phyloP scores from a whole-genome alignment of 495 filamentous ascomycete species.

The Tirmania nivea region DNA sequence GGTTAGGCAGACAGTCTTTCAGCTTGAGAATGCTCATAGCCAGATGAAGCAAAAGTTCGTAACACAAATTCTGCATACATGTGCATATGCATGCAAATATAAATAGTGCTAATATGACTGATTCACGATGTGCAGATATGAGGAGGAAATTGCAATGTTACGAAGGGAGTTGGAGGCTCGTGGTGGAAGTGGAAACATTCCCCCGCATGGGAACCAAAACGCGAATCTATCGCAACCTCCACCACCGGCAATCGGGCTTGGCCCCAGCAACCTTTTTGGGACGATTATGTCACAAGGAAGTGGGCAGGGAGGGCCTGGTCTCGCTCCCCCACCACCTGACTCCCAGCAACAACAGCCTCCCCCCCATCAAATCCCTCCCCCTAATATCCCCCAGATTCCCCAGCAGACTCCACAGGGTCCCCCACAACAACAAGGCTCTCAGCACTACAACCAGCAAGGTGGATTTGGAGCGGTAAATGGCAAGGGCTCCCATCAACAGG shows the following conservation, averaged over 20 bases:
- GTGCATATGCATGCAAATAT: too few relatives aligned
- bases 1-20: slow-evolving; percentile 73
- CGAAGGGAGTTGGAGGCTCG: slow-evolving; percentile 75
- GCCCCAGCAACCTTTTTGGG: slow-evolving; percentile 75
- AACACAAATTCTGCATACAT: neutral
- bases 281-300: slow-evolving; percentile 86
- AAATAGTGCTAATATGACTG: too few relatives aligned
- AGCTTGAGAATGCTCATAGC: slow-evolving; percentile 69
- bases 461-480: neutral
- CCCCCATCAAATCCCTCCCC: slow-evolving; percentile 24
- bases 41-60: slow-evolving; percentile 74
- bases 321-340: slow-evolving; percentile 45
- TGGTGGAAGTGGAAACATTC: slow-evolving; percentile 42
- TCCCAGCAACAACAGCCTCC: slow-evolving; percentile 8
- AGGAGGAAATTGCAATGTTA: slow-evolving; percentile 68
- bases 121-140: slow-evolving; percentile 39
- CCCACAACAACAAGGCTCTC: slow-evolving; percentile 36
- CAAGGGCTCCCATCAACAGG: neutral
- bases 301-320: slow-evolving; percentile 59
- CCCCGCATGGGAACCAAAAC: slow-evolving; percentile 50
- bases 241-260: slow-evolving; percentile 73
- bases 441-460: slow-evolving; percentile 36
- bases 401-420: slow-evolving; percentile 40
- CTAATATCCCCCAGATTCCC: slow-evolving; percentile 31
- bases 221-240: slow-evolving; percentile 59